phyloP scores from a whole-genome alignment of 2,329 filamentous ascomycete genomes.

The Metarhizium rileyi region DNA sequence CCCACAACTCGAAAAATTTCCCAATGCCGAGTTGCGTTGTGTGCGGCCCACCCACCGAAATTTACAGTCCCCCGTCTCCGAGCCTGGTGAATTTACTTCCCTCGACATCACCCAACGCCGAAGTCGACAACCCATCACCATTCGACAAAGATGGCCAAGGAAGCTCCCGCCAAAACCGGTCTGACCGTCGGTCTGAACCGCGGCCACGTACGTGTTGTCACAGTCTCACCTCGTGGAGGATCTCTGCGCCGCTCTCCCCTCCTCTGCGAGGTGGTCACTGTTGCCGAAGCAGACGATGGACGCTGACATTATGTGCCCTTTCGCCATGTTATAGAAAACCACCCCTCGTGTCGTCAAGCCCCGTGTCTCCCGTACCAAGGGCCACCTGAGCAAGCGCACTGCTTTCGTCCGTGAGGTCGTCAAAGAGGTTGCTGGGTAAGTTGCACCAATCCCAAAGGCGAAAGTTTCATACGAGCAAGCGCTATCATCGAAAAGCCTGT shows the following conservation, averaged over 20 bases:
- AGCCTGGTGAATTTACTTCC: slow-evolving; percentile 4
- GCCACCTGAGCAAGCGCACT: slow-evolving; percentile 92
- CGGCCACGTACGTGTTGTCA: slow-evolving; percentile 48
- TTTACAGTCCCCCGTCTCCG: slow-evolving; percentile 6
- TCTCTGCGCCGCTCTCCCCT: slow-evolving; percentile 40
- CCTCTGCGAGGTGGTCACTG: slow-evolving; percentile 16
- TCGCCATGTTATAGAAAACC: slow-evolving; percentile 58
- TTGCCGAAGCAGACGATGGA: slow-evolving; percentile 48
- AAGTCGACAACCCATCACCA: slow-evolving; percentile 20
- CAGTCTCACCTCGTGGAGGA: slow-evolving; percentile 67
- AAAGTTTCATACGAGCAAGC: neutral
- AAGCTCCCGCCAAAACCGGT: slow-evolving; percentile 47
- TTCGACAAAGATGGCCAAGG: slow-evolving; percentile 46
- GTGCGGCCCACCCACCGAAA: slow-evolving; percentile 15
- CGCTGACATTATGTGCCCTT: slow-evolving; percentile 37
- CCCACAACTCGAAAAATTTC: slow-evolving; percentile 13
- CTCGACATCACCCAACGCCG: slow-evolving; percentile 18
- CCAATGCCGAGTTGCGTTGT: neutral
- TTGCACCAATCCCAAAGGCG: slow-evolving; percentile 12
- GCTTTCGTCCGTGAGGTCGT: slow-evolving; percentile 95
- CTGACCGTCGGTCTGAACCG: slow-evolving; percentile 54
- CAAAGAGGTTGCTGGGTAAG: slow-evolving; percentile 94
- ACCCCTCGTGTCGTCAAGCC: slow-evolving; percentile 69
- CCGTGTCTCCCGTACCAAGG: slow-evolving; percentile 80
- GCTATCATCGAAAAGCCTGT: neutral